Conservation (phyloP, 1,139 yeast genomes). For the Geotrichum australiense region DNA sequence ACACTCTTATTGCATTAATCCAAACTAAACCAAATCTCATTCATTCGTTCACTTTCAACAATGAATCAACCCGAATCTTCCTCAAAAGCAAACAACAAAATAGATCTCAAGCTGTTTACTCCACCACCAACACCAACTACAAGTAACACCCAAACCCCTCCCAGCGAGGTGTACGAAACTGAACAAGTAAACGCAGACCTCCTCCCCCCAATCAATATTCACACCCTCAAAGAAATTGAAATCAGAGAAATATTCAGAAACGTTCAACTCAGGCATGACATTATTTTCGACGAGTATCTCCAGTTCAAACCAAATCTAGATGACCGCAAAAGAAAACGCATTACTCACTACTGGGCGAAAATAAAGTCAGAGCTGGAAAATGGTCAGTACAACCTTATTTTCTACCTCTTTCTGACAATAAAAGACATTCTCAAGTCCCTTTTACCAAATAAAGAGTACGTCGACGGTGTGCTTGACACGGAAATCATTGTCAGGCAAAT, state of each 20-base stretch:
- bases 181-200: slow-evolving; percentile 6
- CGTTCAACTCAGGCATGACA: slow-evolving; percentile 90
- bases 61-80: slow-evolving; percentile 6
- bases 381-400: slow-evolving; percentile 31
- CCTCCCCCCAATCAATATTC: slow-evolving; percentile 79
- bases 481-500: slow-evolving; percentile 74
- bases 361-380: slow-evolving; percentile 57
- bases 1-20: no score
- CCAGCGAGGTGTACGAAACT: not conserved
- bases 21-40: no score
- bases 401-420: slow-evolving; percentile 65
- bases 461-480: slow-evolving; percentile 70
- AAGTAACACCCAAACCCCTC: not conserved
- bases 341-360: slow-evolving; percentile 68
- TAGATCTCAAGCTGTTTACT: slow-evolving; percentile 1
- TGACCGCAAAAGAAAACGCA: slow-evolving; percentile 81
- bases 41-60: no score
- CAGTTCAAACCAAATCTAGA: slow-evolving; percentile 90
- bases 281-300: slow-evolving; percentile 83
- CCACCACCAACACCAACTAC: slow-evolving; percentile 4
- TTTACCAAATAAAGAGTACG: slow-evolving; percentile 60
- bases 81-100: not conserved
- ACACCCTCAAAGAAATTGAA: slow-evolving; percentile 79
- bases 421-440: slow-evolving; percentile 81
- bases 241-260: slow-evolving; percentile 82